Conservation (phyloP, 805 yeast genomes). For the Wickerhamiella azymoides region DNA sequence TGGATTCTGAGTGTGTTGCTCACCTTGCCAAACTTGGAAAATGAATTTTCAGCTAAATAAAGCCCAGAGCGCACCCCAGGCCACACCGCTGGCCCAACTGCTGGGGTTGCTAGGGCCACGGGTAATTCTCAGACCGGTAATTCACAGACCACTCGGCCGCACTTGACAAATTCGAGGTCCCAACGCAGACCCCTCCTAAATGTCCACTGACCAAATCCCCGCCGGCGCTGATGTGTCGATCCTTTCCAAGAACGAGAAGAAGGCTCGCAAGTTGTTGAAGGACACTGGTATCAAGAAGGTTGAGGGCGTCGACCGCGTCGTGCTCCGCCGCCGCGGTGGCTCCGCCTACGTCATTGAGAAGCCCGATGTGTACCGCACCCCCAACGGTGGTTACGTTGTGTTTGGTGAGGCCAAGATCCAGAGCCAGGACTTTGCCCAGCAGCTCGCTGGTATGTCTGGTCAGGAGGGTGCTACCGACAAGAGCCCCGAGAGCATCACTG, state of each 20-base stretch:
- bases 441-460: slow-evolving; percentile 39
- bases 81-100: no score
- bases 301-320: slow-evolving; percentile 87
- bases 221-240: slow-evolving; percentile 64
- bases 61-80: no score
- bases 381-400: slow-evolving; percentile 88
- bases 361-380: slow-evolving; percentile 92
- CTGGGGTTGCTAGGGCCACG: no score
- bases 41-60: no score
- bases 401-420: slow-evolving; percentile 91
- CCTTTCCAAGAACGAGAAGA: slow-evolving; percentile 82
- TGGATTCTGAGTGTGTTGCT: no score
- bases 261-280: slow-evolving; percentile 81
- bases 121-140: slow-evolving; percentile 1
- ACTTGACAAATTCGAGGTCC: neutral
- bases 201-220: slow-evolving; percentile 33
- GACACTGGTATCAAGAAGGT: slow-evolving; percentile 83
- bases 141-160: slow-evolving; percentile 3
- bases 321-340: slow-evolving; percentile 87
- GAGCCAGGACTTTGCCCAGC: slow-evolving; percentile 72
- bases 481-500: slow-evolving; percentile 21
- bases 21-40: no score
- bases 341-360: slow-evolving; percentile 77
- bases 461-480: slow-evolving; percentile 34
- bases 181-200: neutral